These are phyloP conservation scores for Mortierella sp. DNA, from an alignment of 371 early-diverging fungal genomes.

Conservation along the genomic window DNA sequence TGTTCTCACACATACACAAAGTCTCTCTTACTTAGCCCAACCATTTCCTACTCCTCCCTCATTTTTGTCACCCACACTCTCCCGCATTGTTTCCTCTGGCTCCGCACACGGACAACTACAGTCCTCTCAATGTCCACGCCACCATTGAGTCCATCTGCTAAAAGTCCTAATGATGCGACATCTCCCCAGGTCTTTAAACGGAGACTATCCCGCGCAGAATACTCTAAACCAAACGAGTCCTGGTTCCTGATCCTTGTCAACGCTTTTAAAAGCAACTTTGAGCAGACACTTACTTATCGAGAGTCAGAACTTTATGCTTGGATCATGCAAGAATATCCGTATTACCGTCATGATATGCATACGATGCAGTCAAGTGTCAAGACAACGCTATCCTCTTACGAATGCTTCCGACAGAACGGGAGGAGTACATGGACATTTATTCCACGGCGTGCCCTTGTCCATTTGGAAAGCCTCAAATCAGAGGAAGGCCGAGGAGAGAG, in stretches of 20 bases:
- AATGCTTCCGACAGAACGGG: conserved; percentile 57
- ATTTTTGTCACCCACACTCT: not conserved
- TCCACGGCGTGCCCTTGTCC: conserved; percentile 50
- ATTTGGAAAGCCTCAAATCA: conserved; percentile 52
- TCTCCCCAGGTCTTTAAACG: conserved; percentile 31
- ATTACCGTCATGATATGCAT: conserved; percentile 55
- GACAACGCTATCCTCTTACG: conserved; percentile 51
- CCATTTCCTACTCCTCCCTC: not conserved
- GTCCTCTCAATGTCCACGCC: conserved; percentile 40
- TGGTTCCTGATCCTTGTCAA: conserved; percentile 60
- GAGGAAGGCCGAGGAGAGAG: conserved; percentile 32
- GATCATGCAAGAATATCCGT: conserved; percentile 58
- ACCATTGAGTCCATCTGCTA: conserved; percentile 43
- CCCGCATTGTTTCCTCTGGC: not conserved
- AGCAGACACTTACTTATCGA: conserved; percentile 55
- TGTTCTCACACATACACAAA: not conserved
- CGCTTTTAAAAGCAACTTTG: conserved; percentile 59
- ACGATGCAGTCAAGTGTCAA: conserved; percentile 58
- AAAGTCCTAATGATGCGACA: conserved; percentile 27
- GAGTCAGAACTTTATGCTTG: conserved; percentile 56
- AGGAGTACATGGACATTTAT: conserved; percentile 58
- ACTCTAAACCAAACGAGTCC: conserved; percentile 55
- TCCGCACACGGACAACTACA: not conserved
- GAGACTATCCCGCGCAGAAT: conserved; percentile 35
- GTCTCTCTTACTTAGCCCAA: not conserved